Evolutionary conservation across 257 asterid species (phyloP), one percentile per base, ranked within the genome.

Genomic region (Prunella vulgaris): DNA sequence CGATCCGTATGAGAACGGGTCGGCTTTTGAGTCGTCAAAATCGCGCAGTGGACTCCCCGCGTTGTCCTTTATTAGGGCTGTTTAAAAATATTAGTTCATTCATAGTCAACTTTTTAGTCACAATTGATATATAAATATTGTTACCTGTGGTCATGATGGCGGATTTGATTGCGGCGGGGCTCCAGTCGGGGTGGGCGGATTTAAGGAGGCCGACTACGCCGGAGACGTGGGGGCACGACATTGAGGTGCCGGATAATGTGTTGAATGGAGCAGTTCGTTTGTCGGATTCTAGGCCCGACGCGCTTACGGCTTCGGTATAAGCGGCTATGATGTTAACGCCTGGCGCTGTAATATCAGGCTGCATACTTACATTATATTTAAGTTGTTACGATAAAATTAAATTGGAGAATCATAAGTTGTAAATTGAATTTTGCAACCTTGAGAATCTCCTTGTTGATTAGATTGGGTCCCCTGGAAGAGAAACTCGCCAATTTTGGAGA

Each of bases 311-410:
- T 67, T 76, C 82, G 7, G 64, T 75, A 62, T 20, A 85, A 0
- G 94, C 81, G 0, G 96, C 94, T 1, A 84, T 80, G 8, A 89
- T 76, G 54, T 76, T 62, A 1, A 89, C 90, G 35, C 96, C 94
- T 0, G 96, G 94, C 13, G 94, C 94, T 1, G 86, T 80, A 15
- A 89, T 52, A 76, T 89, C 96, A 14, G 96, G 96, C 94, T 88
- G 76, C 53, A 73, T 0, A 53, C 5, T 21, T 1, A 53, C 0
- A 21, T 22, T n/a, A 56, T 52, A 18, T 12, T 22, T 10, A 24
- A 2, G 3, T 22, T 4, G 17, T 51, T 5, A 56, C 1, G 22
- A 22, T n/a, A n/a, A n/a, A n/a, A n/a, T n/a, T n/a, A 54, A 10
- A 4, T 2, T 33, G 15, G 32, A 12, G 12, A 28, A 28, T 28